Evolutionary conservation across 208 protist species (phyloP).

Genomic region (Wallacemonas sp.): DNA sequence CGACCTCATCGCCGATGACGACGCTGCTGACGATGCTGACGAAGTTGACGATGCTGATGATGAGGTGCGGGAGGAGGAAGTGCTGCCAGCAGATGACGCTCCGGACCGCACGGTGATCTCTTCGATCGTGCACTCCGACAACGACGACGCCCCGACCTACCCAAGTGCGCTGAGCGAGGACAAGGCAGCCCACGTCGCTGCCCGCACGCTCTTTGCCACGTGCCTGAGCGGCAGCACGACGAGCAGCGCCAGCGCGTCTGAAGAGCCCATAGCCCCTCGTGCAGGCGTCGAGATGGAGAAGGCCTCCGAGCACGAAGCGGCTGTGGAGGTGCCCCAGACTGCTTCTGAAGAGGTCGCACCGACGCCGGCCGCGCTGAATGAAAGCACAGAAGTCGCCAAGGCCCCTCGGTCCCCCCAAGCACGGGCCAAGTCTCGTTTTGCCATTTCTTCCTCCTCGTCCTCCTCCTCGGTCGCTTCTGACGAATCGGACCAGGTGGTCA

Average conservation of each 20-base stretch:
- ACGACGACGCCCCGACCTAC: constrained; percentile 7
- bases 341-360: too few relatives aligned
- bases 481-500: too few relatives aligned
- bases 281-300: too few relatives aligned
- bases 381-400: too few relatives aligned
- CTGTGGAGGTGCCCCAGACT: too few relatives aligned
- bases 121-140: not conserved
- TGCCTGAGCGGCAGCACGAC: not conserved
- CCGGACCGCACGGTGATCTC: not conserved
- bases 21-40: not conserved
- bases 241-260: not conserved
- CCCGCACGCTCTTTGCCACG: constrained; percentile 1
- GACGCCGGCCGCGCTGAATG: too few relatives aligned
- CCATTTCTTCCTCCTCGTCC: not conserved
- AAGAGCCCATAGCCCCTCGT: too few relatives aligned
- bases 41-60: not conserved
- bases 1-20: not conserved
- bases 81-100: not conserved
- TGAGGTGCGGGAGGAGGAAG: not conserved
- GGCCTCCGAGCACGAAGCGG: not conserved
- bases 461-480: too few relatives aligned
- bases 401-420: too few relatives aligned
- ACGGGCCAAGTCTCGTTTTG: not conserved
- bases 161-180: not conserved
- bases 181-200: not conserved